Percentiles rank a stretch among this genome's conserved stretches.
Evolutionary conservation across 768 basidiomycete species (phyloP).

Genomic region (Lactifluus echinatus): DNA sequence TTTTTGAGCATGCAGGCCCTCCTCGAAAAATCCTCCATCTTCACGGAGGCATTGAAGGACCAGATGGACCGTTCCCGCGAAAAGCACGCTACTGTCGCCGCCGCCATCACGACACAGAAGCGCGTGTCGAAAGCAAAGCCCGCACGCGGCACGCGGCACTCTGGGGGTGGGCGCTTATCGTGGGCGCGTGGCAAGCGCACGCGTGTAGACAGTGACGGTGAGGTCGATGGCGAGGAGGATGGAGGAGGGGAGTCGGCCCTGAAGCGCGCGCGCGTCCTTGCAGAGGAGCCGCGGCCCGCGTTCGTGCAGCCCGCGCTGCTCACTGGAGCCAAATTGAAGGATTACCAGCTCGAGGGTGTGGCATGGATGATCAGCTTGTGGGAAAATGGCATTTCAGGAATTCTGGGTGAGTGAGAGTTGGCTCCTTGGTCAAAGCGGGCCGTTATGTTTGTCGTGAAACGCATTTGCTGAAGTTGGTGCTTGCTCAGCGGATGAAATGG

Average conservation of each 20-base stretch:
- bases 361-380: constrained; percentile 92
- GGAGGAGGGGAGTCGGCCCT: too few species aligned
- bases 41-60: constrained; percentile 58
- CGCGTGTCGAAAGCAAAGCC: constrained; percentile 14
- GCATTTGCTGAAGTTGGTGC: constrained; percentile 8
- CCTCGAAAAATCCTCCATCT: constrained; percentile 69
- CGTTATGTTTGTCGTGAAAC: background rate
- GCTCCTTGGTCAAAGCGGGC: too few species aligned
- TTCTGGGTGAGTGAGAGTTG: constrained; percentile 43
- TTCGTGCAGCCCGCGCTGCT: constrained; percentile 72
- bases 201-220: constrained; percentile 17
- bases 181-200: constrained; percentile 12
- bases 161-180: background rate
- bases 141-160: background rate
- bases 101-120: constrained; percentile 5
- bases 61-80: constrained; percentile 51
- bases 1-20: constrained; percentile 52
- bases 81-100: constrained; percentile 12
- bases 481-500: constrained; percentile 86
- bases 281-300: background rate
- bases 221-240: constrained; percentile 13
- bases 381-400: constrained; percentile 77
- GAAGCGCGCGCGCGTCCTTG: constrained; percentile 23
- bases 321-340: constrained; percentile 78
- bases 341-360: constrained; percentile 89